Percentiles rank a stretch among this genome's conserved stretches.
phyloP scores from a whole-genome alignment of 257 asterid genomes.

The Paulownia fortunei region DNA sequence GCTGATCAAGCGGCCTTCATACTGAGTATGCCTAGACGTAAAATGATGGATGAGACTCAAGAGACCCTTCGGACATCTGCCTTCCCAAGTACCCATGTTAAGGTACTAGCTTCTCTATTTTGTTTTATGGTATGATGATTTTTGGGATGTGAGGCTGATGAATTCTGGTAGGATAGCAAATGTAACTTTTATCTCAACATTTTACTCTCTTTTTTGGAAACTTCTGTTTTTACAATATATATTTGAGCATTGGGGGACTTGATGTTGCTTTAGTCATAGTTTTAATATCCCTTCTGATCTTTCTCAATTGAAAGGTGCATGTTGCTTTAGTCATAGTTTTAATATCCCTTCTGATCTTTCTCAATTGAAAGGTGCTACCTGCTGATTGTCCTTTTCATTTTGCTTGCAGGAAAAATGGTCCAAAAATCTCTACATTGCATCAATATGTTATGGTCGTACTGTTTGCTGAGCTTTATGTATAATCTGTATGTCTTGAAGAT shows the following conservation, averaged over 20 bases:
- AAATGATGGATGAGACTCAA: constrained; percentile 92
- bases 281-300: neutral
- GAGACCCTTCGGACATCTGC: constrained; percentile 96
- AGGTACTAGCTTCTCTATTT: constrained; percentile 37
- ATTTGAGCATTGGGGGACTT: neutral
- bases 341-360: neutral
- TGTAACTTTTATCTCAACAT: neutral
- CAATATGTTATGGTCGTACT: constrained; percentile 71
- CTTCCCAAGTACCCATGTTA: constrained; percentile 87
- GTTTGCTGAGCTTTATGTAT: constrained; percentile 52
- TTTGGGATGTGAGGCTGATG: neutral
- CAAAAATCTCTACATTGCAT: constrained; percentile 69
- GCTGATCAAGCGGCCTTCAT: constrained; percentile 92
- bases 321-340: neutral
- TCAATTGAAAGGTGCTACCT: neutral
- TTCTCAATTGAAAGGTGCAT: neutral
- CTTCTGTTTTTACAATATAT: neutral
- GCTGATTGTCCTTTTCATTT: constrained; percentile 20
- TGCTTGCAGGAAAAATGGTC: constrained; percentile 71
- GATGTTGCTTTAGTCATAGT: neutral
- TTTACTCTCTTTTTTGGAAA: neutral
- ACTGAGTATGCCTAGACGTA: constrained; percentile 88
- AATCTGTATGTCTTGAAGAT: constrained; percentile 22
- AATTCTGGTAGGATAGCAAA: neutral
- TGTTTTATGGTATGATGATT: neutral